Base-by-base conservation (phyloP, 1,284 basidiomycete species). In the Boletus smithii region DNA sequence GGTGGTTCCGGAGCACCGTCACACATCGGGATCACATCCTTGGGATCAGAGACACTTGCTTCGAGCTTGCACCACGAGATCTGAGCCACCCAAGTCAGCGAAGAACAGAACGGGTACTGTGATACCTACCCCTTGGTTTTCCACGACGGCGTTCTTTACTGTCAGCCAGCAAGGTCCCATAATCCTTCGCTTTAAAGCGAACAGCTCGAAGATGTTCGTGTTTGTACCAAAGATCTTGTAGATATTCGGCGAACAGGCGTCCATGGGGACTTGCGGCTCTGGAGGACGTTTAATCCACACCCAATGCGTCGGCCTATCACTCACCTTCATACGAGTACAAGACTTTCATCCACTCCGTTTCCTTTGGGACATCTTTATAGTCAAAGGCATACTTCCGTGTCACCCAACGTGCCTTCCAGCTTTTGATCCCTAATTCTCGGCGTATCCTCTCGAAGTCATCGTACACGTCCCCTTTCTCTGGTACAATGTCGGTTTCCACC, bases 131-230 rank as follows among this genome's bases (percentile, higher is more conserved):
- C 87, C 85, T 68, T 89, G 87, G 59, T 84, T 70, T 46, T 88
- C 85, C 17, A 91, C 70, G 37, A 79, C 69, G 10, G 85, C 82
- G 20, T 85, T 79, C 65, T 88, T 85, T 54, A 99, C 79, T 50
- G 88, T 80, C 42, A 99, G 74, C 97, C 95, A 99, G 66, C 97
- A 99, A 0, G 97, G 95, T 3, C 97, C 97, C 91, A 97, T 98
- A 54, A 99, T 97, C 70, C 93, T 94, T 30, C 94, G 83, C 70
- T 98, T 98, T 46, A 99, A 61, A 1, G 94, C 92, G n/a, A 99
- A 80, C 8, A 95, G 73, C 67, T 99, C 97, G 60, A 99, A 99
- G 0, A 95, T 88, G 47, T 75, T 91, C 1, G 94, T 95, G 57
- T 86, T 92, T 9, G 94, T 89, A n/a, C 97, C 95, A 58, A 98